phyloP scores from a whole-genome alignment of 345 rosid species.

The Carallia brachiata region DNA sequence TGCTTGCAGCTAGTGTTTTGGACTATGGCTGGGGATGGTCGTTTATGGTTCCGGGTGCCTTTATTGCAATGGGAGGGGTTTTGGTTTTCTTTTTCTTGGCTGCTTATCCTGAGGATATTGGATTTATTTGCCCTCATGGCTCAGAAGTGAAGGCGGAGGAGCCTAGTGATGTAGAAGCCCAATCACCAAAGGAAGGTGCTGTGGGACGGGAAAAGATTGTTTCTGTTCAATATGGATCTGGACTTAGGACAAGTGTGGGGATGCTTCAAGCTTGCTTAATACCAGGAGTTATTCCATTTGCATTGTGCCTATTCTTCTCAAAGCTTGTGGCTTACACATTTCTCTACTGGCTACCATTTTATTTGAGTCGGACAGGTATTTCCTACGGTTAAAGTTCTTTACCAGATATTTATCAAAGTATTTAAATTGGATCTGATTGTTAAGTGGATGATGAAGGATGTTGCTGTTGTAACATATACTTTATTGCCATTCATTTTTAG shows the following conservation, averaged over 20 bases:
- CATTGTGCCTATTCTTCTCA: conserved; percentile 76
- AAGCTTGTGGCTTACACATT: conserved; percentile 85
- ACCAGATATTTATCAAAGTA: not conserved
- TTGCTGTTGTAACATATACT: too few species aligned
- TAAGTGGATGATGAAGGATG: too few species aligned
- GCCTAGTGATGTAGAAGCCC: conserved; percentile 37
- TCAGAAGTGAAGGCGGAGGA: not conserved
- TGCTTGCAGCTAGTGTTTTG: conserved; percentile 75
- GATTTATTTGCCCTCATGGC: conserved; percentile 42
- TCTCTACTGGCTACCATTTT: conserved; percentile 83
- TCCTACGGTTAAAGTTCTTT: conserved; percentile 52
- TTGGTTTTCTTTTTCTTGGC: conserved; percentile 65
- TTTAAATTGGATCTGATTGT: not conserved
- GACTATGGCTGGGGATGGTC: conserved; percentile 93
- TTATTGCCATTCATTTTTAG: conserved; percentile 70
- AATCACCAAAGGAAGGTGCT: conserved; percentile 18
- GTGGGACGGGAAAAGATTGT: conserved; percentile 7
- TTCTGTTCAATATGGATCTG: conserved; percentile 29
- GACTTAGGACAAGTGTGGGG: conserved; percentile 61
- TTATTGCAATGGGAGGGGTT: conserved; percentile 60
- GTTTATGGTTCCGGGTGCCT: conserved; percentile 65
- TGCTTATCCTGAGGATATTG: conserved; percentile 85
- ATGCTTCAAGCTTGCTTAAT: conserved; percentile 73
- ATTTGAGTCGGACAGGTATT: conserved; percentile 79
- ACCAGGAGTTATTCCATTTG: conserved; percentile 81